phyloP scores from a whole-genome alignment of 371 early-diverging fungal species.

The Syncephalastrum monosporum region DNA sequence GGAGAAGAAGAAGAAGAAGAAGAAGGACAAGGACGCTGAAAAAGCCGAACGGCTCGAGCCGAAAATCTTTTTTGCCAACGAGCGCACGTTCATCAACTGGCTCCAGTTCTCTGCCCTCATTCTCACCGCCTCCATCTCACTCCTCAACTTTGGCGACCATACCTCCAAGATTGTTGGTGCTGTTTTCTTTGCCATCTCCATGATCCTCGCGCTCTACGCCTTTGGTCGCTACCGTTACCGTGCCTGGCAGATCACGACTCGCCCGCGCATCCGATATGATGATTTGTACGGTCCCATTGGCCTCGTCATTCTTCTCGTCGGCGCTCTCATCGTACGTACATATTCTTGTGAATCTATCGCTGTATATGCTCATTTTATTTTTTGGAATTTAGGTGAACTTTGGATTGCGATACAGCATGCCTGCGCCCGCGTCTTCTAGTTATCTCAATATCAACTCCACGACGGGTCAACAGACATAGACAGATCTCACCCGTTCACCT shows the following conservation, averaged over 20 bases:
- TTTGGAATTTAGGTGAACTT: conserved; percentile 18
- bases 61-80: conserved; percentile 97
- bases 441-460: conserved; percentile 21
- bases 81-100: conserved; percentile 93
- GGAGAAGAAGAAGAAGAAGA: conserved; percentile 17
- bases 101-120: conserved; percentile 66
- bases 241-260: conserved; percentile 52
- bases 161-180: conserved; percentile 61
- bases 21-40: conserved; percentile 13
- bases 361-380: background rate
- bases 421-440: conserved; percentile 2
- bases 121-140: conserved; percentile 61
- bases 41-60: conserved; percentile 70
- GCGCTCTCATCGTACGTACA: conserved; percentile 73
- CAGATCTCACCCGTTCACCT: background rate
- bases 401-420: conserved; percentile 10
- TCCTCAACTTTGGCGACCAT: conserved; percentile 76
- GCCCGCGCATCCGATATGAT: conserved; percentile 57
- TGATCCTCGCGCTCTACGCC: conserved; percentile 77
- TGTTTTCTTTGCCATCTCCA: conserved; percentile 70
- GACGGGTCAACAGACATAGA: conserved; percentile 8
- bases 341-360: background rate
- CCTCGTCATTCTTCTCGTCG: conserved; percentile 77
- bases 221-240: conserved; percentile 88
- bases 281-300: conserved; percentile 74